phyloP scores from a whole-genome alignment of 306 rosid species.

The Medicago truncatula region DNA sequence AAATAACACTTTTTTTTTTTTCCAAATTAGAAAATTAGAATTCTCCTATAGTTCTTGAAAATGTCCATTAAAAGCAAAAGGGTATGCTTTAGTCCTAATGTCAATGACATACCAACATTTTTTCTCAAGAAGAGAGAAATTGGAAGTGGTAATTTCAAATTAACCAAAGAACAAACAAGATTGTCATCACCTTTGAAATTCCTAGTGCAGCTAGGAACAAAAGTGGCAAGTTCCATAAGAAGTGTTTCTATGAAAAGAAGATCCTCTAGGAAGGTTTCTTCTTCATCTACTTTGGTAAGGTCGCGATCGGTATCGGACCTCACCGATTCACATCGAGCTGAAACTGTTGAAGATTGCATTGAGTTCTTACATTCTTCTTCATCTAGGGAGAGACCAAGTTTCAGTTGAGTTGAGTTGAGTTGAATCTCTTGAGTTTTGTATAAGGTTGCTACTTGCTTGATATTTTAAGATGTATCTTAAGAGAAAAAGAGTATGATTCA shows the following conservation, averaged over 20 bases:
- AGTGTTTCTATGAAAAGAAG: conserved; percentile 60
- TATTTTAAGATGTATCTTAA: conserved; percentile 31
- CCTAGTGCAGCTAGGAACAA: conserved; percentile 64
- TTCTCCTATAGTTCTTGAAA: conserved; percentile 7
- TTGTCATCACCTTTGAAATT: conserved; percentile 63
- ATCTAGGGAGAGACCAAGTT: conserved; percentile 65
- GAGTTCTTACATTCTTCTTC: conserved; percentile 88
- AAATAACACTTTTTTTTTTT: conserved; percentile 28
- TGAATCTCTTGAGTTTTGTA: conserved; percentile 19
- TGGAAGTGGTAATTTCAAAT: conserved; percentile 50
- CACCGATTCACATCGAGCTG: conserved; percentile 77
- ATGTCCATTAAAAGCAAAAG: conserved; percentile 75
- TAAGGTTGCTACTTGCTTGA: conserved; percentile 32
- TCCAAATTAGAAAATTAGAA: no score
- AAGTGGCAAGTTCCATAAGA: conserved; percentile 63
- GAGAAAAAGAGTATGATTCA: conserved; percentile 26
- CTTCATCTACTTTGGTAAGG: conserved; percentile 64
- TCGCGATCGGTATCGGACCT: conserved; percentile 75
- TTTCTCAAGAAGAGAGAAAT: conserved; percentile 54
- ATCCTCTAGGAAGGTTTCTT: conserved; percentile 75
- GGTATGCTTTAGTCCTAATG: conserved; percentile 79
- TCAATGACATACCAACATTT: conserved; percentile 61
- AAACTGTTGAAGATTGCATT: conserved; percentile 87
- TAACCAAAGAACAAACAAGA: conserved; percentile 49
- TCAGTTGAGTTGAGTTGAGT: conserved; percentile 50